Conservation (phyloP, 1,284 basidiomycete genomes). For the Porogramme epimiltina region DNA sequence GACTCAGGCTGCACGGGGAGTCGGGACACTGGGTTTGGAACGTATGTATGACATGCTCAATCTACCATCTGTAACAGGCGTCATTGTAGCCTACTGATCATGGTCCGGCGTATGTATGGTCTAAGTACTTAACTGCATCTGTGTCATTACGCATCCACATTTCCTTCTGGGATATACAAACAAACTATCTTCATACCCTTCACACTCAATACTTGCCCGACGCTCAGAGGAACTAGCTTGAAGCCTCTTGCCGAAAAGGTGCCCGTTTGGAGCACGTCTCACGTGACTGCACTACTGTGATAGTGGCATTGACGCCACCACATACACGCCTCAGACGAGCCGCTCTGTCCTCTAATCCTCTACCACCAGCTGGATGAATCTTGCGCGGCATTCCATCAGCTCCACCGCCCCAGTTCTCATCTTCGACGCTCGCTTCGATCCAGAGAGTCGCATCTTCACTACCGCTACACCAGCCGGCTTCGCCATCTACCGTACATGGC, state of each 20-base stretch:
- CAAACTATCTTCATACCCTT: not conserved
- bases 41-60: slow-evolving; percentile 20
- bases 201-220: not conserved
- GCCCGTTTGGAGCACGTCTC: slow-evolving; percentile 8
- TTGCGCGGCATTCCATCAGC: slow-evolving; percentile 85
- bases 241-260: slow-evolving; percentile 7
- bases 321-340: slow-evolving; percentile 3
- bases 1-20: slow-evolving; percentile 4
- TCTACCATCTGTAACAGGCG: slow-evolving; percentile 23
- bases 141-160: slow-evolving; percentile 6
- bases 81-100: slow-evolving; percentile 22
- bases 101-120: slow-evolving; percentile 20
- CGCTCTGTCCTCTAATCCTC: slow-evolving; percentile 15
- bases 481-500: slow-evolving; percentile 82
- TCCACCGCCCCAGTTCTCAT: slow-evolving; percentile 78
- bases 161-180: slow-evolving; percentile 12
- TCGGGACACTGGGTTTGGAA: slow-evolving; percentile 15
- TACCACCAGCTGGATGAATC: slow-evolving; percentile 67
- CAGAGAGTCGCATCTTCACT: slow-evolving; percentile 81
- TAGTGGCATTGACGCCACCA: slow-evolving; percentile 8
- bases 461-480: slow-evolving; percentile 84
- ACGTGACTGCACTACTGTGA: slow-evolving; percentile 20
- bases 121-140: slow-evolving; percentile 14
- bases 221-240: not conserved
- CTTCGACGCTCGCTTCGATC: slow-evolving; percentile 76